phyloP scores from a whole-genome alignment of 2,329 filamentous ascomycete genomes.

The Colletotrichum nymphaeae region DNA sequence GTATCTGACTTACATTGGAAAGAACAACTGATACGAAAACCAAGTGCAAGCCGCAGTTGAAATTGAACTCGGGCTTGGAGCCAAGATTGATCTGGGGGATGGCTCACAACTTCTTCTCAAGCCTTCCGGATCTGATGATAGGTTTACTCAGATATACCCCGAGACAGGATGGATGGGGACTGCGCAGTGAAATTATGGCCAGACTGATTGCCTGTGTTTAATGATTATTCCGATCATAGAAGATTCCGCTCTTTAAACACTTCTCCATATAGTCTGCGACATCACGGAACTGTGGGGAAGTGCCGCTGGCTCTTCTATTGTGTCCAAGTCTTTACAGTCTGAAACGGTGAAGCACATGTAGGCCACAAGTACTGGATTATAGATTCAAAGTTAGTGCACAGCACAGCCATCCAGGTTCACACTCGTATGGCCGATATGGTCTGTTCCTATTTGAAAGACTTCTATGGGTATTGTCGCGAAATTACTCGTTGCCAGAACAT shows the following conservation, averaged over 20 bases:
- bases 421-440: too few relatives aligned
- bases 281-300: too few relatives aligned
- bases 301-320: too few relatives aligned
- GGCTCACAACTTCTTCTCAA: not conserved
- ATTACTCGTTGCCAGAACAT: not conserved
- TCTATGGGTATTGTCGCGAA: not conserved
- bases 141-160: not conserved
- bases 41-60: too few relatives aligned
- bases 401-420: not conserved
- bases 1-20: too few relatives aligned
- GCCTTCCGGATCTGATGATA: not conserved
- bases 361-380: not conserved
- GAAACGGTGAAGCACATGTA: not conserved
- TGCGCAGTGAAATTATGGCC: not conserved
- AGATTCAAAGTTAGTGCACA: fast-evolving
- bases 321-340: too few relatives aligned
- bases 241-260: not conserved
- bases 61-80: not conserved
- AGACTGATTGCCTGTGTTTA: not conserved
- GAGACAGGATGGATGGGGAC: not conserved
- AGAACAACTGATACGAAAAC: too few relatives aligned
- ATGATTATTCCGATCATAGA: fast-evolving
- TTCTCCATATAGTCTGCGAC: not conserved
- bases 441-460: not conserved
- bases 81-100: not conserved